Conservation (phyloP, 75 land plant genomes). For the Larix kaempferi region DNA sequence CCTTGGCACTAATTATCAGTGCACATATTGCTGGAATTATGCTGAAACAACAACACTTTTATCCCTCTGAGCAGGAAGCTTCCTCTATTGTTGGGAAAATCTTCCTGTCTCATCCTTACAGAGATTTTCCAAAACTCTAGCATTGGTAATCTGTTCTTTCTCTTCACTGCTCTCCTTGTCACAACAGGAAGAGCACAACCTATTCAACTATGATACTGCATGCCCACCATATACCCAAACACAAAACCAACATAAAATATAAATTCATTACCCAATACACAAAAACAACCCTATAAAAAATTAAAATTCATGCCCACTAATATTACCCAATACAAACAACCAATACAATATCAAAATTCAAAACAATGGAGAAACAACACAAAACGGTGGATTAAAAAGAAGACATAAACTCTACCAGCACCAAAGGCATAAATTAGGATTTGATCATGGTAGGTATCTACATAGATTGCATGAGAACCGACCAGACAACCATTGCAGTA, state of each 20-base stretch:
- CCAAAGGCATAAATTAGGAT: background rate
- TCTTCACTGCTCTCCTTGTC: constrained; percentile 46
- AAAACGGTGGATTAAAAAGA: too few species aligned
- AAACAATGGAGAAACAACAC: background rate
- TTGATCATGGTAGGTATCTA: background rate
- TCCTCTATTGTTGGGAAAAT: background rate
- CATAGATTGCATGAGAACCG: constrained; percentile 28
- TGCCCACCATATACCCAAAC: background rate
- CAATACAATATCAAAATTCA: background rate
- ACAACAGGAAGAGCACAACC: constrained; percentile 11
- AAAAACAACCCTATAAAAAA: background rate
- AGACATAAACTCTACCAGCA: too few species aligned
- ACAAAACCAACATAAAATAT: background rate
- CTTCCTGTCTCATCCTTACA: constrained; percentile 6
- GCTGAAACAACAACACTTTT: constrained; percentile 18
- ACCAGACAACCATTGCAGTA: constrained; percentile 43
- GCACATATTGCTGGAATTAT: constrained; percentile 10
- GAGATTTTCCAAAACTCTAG: constrained; percentile 37
- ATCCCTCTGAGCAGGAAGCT: constrained; percentile 7
- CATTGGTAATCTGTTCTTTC: constrained; percentile 50
- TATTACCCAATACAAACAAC: background rate
- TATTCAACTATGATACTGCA: constrained; percentile 25
- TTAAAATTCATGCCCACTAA: too few species aligned
- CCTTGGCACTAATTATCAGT: background rate
- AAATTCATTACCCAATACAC: too few species aligned